Conservation (phyloP, 176 grass and related monocot genomes). For the Stipa capillata region DNA sequence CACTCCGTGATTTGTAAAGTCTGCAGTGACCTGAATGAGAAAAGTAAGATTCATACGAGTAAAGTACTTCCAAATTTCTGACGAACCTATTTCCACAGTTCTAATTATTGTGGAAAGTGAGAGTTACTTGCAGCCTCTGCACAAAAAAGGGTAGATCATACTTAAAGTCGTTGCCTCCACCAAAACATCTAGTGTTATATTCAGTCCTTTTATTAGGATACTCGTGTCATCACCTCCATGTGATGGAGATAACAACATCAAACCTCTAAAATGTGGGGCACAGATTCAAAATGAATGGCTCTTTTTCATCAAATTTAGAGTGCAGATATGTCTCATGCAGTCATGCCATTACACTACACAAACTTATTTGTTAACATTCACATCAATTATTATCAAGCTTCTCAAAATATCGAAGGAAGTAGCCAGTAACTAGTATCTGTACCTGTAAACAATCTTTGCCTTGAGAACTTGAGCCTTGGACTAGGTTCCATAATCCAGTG, state of each 20-base stretch:
- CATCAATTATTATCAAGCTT: neutral
- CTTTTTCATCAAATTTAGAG: neutral
- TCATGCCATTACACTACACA: neutral
- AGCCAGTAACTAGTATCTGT: neutral
- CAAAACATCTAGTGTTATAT: neutral
- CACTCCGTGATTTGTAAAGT: neutral
- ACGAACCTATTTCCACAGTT: neutral
- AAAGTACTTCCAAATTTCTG: neutral
- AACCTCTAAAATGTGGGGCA: neutral
- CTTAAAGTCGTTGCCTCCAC: neutral
- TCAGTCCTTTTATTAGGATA: neutral
- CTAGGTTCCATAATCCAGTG: neutral
- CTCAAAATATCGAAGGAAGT: neutral
- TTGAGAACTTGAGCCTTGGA: neutral
- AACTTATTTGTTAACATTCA: neutral
- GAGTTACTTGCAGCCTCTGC: neutral
- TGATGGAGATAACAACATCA: neutral
- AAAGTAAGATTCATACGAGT: neutral
- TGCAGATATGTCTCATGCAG: neutral
- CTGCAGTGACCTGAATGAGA: neutral
- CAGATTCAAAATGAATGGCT: neutral
- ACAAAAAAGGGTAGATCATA: neutral
- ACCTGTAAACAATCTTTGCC: conserved; percentile 18
- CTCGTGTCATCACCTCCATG: neutral
- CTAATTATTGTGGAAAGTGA: neutral